A percentile compares a stretch with the other conserved stretches of the same genome.
Conservation (phyloP, 805 yeast species). For the Candida easanensis region DNA sequence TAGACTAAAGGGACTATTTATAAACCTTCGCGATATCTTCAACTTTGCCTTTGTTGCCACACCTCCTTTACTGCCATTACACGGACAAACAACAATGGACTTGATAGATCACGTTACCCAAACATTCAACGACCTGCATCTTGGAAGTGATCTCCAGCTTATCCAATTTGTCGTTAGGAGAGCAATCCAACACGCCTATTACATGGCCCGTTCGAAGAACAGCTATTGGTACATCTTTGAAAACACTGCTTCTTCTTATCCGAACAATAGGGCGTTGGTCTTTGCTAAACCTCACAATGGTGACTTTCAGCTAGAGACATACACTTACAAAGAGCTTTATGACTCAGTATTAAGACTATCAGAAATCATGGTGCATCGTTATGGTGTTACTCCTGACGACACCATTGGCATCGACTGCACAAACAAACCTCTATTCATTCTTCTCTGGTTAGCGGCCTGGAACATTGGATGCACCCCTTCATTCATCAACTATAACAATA, state of each 20-base stretch:
- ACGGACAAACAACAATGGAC: conserved; percentile 1
- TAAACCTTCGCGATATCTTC: too few relatives aligned
- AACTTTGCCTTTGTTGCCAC: too few relatives aligned
- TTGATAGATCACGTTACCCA: conserved; percentile 2
- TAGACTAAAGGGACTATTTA: too few relatives aligned
- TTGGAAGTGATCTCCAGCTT: conserved; percentile 17
- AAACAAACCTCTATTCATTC: conserved; percentile 78
- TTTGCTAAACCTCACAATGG: conserved; percentile 52
- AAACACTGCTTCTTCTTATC: conserved; percentile 43
- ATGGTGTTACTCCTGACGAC: conserved; percentile 63
- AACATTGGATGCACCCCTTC: conserved; percentile 89
- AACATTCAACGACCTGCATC: conserved; percentile 13
- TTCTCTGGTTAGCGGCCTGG: conserved; percentile 86
- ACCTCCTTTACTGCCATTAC: too few relatives aligned
- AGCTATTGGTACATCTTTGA: conserved; percentile 75
- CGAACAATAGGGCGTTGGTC: conserved; percentile 56
- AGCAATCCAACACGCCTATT: conserved; percentile 15
- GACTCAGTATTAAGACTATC: conserved; percentile 66
- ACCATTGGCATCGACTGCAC: conserved; percentile 73
- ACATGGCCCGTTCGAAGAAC: conserved; percentile 10
- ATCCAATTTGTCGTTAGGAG: conserved; percentile 23
- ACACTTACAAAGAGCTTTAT: conserved; percentile 68
- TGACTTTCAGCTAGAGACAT: conserved; percentile 57
- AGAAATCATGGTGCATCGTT: conserved; percentile 56
- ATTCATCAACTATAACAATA: conserved; percentile 76